These are phyloP conservation scores for Schrenkiella parvula DNA, from an alignment of 345 rosid genomes.

Conservation along the genomic window DNA sequence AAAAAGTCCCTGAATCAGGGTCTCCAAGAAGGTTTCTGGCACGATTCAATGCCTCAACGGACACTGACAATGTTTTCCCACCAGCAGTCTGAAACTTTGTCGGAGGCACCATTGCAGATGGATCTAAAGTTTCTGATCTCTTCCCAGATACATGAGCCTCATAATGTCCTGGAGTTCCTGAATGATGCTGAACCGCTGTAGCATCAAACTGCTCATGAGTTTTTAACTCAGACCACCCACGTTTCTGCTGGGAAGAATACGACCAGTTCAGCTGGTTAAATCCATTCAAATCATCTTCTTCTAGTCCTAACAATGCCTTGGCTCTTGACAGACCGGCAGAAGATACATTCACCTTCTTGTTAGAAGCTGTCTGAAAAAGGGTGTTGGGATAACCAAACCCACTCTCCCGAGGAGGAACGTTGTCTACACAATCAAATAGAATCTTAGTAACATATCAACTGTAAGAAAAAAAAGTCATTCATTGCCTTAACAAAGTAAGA, in stretches of 20 bases:
- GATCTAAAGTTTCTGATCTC: slow-evolving; percentile 31
- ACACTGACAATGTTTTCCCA: slow-evolving; percentile 81
- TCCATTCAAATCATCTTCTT: slow-evolving; percentile 40
- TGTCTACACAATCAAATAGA: slow-evolving; percentile 36
- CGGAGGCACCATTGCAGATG: slow-evolving; percentile 46
- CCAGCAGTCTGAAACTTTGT: slow-evolving; percentile 85
- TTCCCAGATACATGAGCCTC: slow-evolving; percentile 25
- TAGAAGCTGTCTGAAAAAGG: slow-evolving; percentile 75
- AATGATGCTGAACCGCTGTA: slow-evolving; percentile 32
- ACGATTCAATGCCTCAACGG: slow-evolving; percentile 78
- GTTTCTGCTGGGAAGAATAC: slow-evolving; percentile 15
- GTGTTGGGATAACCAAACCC: slow-evolving; percentile 35
- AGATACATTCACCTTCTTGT: slow-evolving; percentile 61
- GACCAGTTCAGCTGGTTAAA: slow-evolving; percentile 32
- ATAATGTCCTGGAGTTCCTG: slow-evolving; percentile 27
- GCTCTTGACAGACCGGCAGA: slow-evolving; percentile 69
- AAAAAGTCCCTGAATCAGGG: slow-evolving; percentile 62
- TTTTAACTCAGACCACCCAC: slow-evolving; percentile 16
- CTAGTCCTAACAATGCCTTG: slow-evolving; percentile 61
- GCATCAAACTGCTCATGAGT: slow-evolving; percentile 20
- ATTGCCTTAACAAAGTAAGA: background rate
- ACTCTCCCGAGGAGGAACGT: slow-evolving; percentile 21
- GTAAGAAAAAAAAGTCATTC: background rate
- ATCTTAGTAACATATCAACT: slow-evolving; percentile 7
- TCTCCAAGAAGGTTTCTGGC: slow-evolving; percentile 93